Conservation (phyloP, 2,329 filamentous ascomycete genomes). For the Phyllachora maydis region DNA sequence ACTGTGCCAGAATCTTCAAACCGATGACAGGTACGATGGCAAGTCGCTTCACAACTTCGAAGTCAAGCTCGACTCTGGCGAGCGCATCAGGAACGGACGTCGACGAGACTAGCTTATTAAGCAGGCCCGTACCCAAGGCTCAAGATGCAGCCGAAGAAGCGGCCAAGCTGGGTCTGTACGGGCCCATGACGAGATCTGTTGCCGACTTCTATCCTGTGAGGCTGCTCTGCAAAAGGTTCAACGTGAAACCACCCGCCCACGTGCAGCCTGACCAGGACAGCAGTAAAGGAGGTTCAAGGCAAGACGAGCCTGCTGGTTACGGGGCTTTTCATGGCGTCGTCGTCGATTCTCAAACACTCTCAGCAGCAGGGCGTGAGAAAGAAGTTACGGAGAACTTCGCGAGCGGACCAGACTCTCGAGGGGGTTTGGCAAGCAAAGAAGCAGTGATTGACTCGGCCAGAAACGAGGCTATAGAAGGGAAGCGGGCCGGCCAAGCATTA, state of each 20-base stretch:
- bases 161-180: slow-evolving; percentile 83
- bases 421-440: too few species aligned
- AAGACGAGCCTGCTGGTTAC: too few species aligned
- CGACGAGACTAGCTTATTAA: slow-evolving; percentile 15
- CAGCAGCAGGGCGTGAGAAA: too few species aligned
- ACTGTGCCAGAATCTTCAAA: slow-evolving; percentile 55
- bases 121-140: slow-evolving; percentile 29
- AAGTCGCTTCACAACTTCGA: slow-evolving; percentile 66
- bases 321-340: too few species aligned
- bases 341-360: too few species aligned
- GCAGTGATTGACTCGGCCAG: slow-evolving; percentile 42
- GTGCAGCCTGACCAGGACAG: slow-evolving; percentile 31
- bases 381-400: too few species aligned
- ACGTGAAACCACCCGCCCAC: slow-evolving; percentile 57
- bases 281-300: slow-evolving; percentile 4
- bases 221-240: slow-evolving; percentile 86
- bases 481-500: slow-evolving; percentile 58
- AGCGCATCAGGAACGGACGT: slow-evolving; percentile 4
- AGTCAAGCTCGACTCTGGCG: slow-evolving; percentile 17
- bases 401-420: too few species aligned
- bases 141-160: slow-evolving; percentile 70
- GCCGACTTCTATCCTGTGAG: slow-evolving; percentile 61
- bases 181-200: slow-evolving; percentile 57
- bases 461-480: slow-evolving; percentile 60
- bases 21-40: slow-evolving; percentile 88